phyloP scores from a whole-genome alignment of 768 basidiomycete genomes.

The Holtermannia corniformis region DNA sequence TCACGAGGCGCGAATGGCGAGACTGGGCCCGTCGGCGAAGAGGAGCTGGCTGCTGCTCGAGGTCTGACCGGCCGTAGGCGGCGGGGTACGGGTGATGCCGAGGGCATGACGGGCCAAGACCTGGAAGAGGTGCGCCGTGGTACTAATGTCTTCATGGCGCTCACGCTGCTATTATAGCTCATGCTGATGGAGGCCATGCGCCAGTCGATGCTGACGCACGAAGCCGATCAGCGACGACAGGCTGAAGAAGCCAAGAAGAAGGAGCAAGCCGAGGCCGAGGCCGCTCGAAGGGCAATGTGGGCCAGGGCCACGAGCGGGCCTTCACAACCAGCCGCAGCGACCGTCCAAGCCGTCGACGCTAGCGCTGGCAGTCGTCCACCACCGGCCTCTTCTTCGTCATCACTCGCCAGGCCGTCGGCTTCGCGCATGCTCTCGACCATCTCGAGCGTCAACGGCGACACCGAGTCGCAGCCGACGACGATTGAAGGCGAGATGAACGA shows the following conservation, averaged over 20 bases:
- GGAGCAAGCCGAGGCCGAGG: constrained; percentile 7
- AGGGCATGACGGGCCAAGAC: constrained; percentile 71
- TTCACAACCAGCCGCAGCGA: not conserved
- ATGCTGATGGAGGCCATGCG: constrained; percentile 99
- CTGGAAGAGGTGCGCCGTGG: constrained; percentile 66
- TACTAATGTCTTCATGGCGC: not conserved
- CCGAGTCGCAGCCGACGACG: not conserved
- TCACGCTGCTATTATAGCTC: constrained; percentile 48
- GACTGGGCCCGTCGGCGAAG: constrained; percentile 41
- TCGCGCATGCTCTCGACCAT: not conserved
- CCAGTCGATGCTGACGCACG: constrained; percentile 83
- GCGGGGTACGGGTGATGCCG: constrained; percentile 56
- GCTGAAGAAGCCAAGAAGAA: constrained; percentile 36
- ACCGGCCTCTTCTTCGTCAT: not conserved
- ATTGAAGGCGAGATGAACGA: not conserved
- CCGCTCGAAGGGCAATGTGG: constrained; percentile 1
- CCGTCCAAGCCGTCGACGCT: not conserved
- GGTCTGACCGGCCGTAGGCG: constrained; percentile 49
- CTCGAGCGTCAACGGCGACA: not conserved
- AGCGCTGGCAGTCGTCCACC: not conserved
- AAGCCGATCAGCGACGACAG: constrained; percentile 66
- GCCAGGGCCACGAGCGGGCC: not conserved
- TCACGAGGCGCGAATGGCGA: constrained; percentile 44
- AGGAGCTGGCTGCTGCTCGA: constrained; percentile 46
- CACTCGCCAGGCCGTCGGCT: not conserved